phyloP scores from a whole-genome alignment of 208 protist species.

The Crithidia brevicula region DNA sequence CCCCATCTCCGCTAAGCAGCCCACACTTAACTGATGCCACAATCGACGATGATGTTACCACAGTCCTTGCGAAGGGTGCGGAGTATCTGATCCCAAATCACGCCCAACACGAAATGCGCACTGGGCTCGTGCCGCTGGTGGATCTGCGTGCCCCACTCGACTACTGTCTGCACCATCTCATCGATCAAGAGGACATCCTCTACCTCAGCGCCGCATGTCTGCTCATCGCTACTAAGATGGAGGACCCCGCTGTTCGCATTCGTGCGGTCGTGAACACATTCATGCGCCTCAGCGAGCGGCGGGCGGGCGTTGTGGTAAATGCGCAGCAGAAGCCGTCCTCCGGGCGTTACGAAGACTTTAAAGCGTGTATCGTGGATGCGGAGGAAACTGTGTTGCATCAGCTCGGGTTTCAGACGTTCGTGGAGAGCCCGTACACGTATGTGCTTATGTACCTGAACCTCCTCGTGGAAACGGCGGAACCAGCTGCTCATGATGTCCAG shows the following conservation, averaged over 20 bases:
- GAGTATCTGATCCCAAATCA: conserved; percentile 67
- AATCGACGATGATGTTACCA: conserved; percentile 17
- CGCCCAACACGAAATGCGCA: conserved; percentile 44
- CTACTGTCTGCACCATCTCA: conserved; percentile 70
- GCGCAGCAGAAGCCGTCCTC: conserved; percentile 31
- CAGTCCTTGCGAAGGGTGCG: conserved; percentile 4
- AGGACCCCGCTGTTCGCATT: conserved; percentile 61
- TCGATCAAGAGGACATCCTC: conserved; percentile 67
- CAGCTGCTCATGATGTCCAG: not conserved
- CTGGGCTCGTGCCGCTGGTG: conserved; percentile 53
- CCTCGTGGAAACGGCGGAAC: conserved; percentile 35
- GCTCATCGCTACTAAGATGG: conserved; percentile 78
- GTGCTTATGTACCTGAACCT: conserved; percentile 65
- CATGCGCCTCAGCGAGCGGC: conserved; percentile 62
- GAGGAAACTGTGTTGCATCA: conserved; percentile 76
- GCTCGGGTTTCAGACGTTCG: conserved; percentile 86
- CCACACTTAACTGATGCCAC: conserved; percentile 3
- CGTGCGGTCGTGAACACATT: conserved; percentile 63
- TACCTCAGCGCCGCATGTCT: conserved; percentile 82
- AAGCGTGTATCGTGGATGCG: conserved; percentile 67
- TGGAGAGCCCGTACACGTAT: conserved; percentile 85
- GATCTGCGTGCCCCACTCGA: conserved; percentile 82
- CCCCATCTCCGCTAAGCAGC: conserved; percentile 2
- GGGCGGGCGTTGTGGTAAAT: conserved; percentile 26
- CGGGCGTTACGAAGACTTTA: conserved; percentile 66